Conservation (phyloP, 2,329 filamentous ascomycete genomes). For the Cercospora janseana region DNA sequence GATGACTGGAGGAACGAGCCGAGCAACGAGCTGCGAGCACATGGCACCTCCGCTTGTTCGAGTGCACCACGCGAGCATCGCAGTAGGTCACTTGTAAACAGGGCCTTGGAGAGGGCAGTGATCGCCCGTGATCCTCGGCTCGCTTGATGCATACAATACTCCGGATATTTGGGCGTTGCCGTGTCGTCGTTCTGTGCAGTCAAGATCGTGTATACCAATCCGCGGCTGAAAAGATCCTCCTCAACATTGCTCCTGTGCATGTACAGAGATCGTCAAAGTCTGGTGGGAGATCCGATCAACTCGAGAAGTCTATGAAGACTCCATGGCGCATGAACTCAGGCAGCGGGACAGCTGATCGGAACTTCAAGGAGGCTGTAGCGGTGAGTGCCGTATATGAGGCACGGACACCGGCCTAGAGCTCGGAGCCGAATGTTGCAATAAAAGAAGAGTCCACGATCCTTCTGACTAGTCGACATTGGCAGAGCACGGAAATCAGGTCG, state of each 20-base stretch:
- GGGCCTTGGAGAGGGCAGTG: neutral
- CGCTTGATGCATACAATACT: too few relatives aligned
- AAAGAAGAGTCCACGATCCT: neutral
- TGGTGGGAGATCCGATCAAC: too few relatives aligned
- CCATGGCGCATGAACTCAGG: too few relatives aligned
- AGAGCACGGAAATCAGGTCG: neutral
- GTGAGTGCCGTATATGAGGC: neutral
- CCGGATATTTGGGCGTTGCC: too few relatives aligned
- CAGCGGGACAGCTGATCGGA: neutral
- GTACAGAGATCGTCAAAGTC: too few relatives aligned
- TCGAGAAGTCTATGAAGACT: too few relatives aligned
- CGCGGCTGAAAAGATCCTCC: too few relatives aligned
- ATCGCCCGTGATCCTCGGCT: slow-evolving; percentile 1
- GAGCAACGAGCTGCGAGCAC: slow-evolving; percentile 5
- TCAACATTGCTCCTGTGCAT: too few relatives aligned
- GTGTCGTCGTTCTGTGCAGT: too few relatives aligned
- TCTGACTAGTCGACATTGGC: neutral
- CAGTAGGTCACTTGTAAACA: too few relatives aligned
- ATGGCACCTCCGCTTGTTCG: slow-evolving; percentile 8
- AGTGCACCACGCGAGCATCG: neutral
- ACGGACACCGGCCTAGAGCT: neutral
- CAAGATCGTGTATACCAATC: too few relatives aligned
- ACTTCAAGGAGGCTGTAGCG: neutral
- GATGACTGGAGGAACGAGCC: slow-evolving; percentile 2
- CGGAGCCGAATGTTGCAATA: neutral